These are phyloP conservation scores for Aspergillus fijiensis DNA, from an alignment of 2,329 filamentous ascomycete genomes.

Conservation along the genomic window DNA sequence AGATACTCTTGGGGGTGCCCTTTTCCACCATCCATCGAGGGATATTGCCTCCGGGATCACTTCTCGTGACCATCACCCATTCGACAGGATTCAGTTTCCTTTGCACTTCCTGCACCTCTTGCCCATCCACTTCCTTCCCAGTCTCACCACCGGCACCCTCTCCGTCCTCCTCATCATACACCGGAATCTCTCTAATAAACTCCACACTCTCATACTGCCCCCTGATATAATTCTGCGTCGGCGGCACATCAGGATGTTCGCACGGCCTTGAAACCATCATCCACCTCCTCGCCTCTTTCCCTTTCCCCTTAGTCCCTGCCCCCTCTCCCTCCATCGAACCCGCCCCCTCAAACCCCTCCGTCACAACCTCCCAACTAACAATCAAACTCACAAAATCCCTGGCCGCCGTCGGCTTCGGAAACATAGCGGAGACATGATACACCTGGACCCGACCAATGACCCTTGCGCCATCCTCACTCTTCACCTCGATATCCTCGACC, in stretches of 20 bases:
- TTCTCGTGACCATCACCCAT: constrained; percentile 91
- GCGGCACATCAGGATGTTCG: constrained; percentile 69
- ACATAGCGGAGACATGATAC: constrained; percentile 83
- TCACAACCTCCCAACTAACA: constrained; percentile 57
- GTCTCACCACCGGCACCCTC: constrained; percentile 10
- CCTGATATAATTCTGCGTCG: constrained; percentile 70
- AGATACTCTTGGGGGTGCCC: constrained; percentile 77
- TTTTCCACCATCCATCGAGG: constrained; percentile 90
- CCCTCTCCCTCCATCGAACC: constrained; percentile 31
- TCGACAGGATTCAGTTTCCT: constrained; percentile 68
- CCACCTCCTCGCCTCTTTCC: constrained; percentile 61
- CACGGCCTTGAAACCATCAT: constrained; percentile 88
- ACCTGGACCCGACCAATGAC: constrained; percentile 52
- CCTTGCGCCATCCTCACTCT: constrained; percentile 1
- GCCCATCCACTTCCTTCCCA: constrained; percentile 11
- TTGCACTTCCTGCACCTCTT: constrained; percentile 36
- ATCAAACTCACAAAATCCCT: constrained; percentile 84
- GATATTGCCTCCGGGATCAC: constrained; percentile 83
- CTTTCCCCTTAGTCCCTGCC: constrained; percentile 9
- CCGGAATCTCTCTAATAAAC: constrained; percentile 78
- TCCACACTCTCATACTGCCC: constrained; percentile 91
- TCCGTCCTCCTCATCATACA: constrained; percentile 3
- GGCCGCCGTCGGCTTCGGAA: constrained; percentile 82
- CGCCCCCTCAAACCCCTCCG: constrained; percentile 13
- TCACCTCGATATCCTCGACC: constrained; percentile 62